Conservation (phyloP, 495 filamentous ascomycete genomes). For the Talaromyces borbonicus region DNA sequence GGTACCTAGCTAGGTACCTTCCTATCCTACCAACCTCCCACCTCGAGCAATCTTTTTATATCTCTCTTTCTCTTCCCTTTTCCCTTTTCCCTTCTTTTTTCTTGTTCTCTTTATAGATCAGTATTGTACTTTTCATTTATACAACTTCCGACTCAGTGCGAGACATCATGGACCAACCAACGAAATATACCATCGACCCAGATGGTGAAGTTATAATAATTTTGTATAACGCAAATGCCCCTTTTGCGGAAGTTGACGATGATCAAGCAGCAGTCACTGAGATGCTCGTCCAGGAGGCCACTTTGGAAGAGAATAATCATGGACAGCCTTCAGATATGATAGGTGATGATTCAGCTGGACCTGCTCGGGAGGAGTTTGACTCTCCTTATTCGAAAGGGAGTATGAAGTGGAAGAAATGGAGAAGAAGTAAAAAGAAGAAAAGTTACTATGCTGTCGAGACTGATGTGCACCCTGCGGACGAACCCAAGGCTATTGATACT, state of each 20-base stretch:
- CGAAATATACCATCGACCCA: conserved; percentile 11
- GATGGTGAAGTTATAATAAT: conserved; percentile 14
- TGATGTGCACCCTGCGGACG: background rate
- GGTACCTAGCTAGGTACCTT: too few relatives aligned
- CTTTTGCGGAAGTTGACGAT: conserved; percentile 9
- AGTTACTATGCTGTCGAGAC: background rate
- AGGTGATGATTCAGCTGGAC: too few relatives aligned
- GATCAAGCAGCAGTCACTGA: too few relatives aligned
- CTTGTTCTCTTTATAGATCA: too few relatives aligned
- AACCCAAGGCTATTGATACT: background rate
- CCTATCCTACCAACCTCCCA: too few relatives aligned
- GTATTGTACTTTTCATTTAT: too few relatives aligned
- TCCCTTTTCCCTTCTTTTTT: too few relatives aligned
- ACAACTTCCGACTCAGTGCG: too few relatives aligned
- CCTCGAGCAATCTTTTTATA: too few relatives aligned
- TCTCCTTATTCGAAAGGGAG: background rate
- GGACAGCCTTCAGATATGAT: background rate
- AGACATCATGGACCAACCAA: conserved; percentile 8
- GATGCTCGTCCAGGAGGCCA: background rate
- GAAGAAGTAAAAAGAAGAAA: background rate
- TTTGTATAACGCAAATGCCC: conserved; percentile 6
- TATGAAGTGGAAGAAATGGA: background rate
- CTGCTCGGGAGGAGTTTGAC: too few relatives aligned
- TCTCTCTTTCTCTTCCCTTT: too few relatives aligned
- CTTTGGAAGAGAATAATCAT: background rate